These are phyloP conservation scores for Alternaria metachromatica DNA, from an alignment of 2,329 filamentous ascomycete genomes.

Conservation along the genomic window DNA sequence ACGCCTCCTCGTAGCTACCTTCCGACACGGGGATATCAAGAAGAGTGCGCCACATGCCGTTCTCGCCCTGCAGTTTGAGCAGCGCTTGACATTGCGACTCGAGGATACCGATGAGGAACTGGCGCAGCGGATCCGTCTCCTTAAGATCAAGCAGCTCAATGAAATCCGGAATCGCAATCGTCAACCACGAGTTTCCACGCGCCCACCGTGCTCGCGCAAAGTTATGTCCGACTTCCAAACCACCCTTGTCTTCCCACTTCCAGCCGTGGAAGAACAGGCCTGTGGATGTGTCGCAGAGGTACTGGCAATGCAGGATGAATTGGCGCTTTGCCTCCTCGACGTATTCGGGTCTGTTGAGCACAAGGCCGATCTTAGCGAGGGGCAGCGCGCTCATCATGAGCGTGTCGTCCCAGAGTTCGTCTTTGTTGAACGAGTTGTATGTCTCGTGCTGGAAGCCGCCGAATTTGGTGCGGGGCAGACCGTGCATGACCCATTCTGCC, in stretches of 20 bases:
- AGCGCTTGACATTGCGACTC: conserved; percentile 73
- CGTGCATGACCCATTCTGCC: conserved; percentile 84
- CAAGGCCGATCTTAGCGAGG: conserved; percentile 77
- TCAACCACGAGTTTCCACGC: conserved; percentile 75
- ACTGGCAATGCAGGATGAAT: conserved; percentile 79
- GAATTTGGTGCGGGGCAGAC: conserved; percentile 72
- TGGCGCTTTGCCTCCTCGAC: conserved; percentile 79
- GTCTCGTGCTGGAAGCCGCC: conserved; percentile 80
- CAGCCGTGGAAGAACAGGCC: conserved; percentile 84
- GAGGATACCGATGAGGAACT: conserved; percentile 67
- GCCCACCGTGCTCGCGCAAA: conserved; percentile 64
- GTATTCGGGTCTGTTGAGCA: conserved; percentile 74
- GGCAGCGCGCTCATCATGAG: conserved; percentile 88
- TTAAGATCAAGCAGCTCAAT: conserved; percentile 73
- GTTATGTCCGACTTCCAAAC: conserved; percentile 59
- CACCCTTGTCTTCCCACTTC: conserved; percentile 71
- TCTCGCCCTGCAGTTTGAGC: conserved; percentile 62
- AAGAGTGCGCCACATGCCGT: conserved; percentile 76
- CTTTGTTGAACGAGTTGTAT: conserved; percentile 71
- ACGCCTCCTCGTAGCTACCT: conserved; percentile 77
- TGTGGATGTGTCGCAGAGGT: conserved; percentile 73
- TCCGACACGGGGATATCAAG: conserved; percentile 70
- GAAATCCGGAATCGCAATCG: conserved; percentile 83
- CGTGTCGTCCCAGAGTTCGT: conserved; percentile 85
- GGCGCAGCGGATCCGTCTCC: conserved; percentile 65